Percentiles rank a stretch among this genome's conserved stretches.
Evolutionary conservation across 805 yeast species (phyloP).

Genomic region (Sugiyamaella marilandica): DNA sequence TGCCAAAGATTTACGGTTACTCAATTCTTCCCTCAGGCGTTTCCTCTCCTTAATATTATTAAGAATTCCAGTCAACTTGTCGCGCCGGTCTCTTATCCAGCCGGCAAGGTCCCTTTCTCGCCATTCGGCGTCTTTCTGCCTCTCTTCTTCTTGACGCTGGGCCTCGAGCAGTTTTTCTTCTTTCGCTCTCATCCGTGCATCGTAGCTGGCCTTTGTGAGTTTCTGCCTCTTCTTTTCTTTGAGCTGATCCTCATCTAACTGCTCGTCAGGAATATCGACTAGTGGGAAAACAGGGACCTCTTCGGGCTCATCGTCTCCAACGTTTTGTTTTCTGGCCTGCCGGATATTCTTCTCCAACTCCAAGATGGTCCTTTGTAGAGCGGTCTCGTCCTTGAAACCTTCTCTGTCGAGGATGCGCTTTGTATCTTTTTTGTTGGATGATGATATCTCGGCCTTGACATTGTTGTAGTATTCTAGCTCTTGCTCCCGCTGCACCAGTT

Average conservation of each 20-base stretch:
- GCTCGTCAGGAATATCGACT: slow-evolving; percentile 78
- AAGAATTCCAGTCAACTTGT: slow-evolving; percentile 55
- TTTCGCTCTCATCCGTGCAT: slow-evolving; percentile 78
- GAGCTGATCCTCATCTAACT: slow-evolving; percentile 70
- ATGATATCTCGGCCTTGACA: slow-evolving; percentile 46
- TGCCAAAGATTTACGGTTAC: slow-evolving; percentile 84
- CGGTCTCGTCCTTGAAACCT: slow-evolving; percentile 72
- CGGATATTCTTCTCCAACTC: slow-evolving; percentile 66
- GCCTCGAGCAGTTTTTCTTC: slow-evolving; percentile 69
- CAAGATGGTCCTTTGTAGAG: slow-evolving; percentile 59
- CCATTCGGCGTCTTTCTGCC: slow-evolving; percentile 68
- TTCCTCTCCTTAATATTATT: slow-evolving; percentile 59
- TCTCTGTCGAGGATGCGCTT: slow-evolving; percentile 57
- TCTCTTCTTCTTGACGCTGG: slow-evolving; percentile 54
- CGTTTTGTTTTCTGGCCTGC: slow-evolving; percentile 59
- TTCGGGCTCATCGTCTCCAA: slow-evolving; percentile 39
- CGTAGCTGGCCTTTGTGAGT: slow-evolving; percentile 78
- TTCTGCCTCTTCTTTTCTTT: slow-evolving; percentile 84
- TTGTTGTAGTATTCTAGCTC: slow-evolving; percentile 68
- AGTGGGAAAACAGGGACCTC: slow-evolving; percentile 62
- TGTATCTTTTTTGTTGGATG: slow-evolving; percentile 46
- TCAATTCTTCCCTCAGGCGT: slow-evolving; percentile 68
- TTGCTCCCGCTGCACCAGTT: slow-evolving; percentile 70
- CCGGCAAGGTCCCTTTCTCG: slow-evolving; percentile 64
- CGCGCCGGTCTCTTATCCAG: slow-evolving; percentile 74